Conservation (phyloP, 75 land plant species). For the Chamaecyparis obtusa region DNA sequence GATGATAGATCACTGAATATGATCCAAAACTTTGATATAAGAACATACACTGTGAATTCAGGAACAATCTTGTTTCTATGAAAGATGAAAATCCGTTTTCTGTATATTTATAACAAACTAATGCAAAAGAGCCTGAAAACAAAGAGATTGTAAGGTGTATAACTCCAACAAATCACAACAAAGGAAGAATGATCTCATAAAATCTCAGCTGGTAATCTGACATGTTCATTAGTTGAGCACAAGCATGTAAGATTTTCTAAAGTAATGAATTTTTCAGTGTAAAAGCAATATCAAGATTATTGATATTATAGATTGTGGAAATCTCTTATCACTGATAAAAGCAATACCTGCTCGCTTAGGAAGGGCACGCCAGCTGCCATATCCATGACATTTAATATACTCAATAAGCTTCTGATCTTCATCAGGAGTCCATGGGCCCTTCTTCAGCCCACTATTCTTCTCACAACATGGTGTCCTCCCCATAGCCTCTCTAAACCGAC, state of each 20-base stretch:
- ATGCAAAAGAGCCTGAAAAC: neutral
- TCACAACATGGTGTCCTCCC: slow-evolving; percentile 27
- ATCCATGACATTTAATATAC: slow-evolving; percentile 16
- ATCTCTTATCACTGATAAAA: neutral
- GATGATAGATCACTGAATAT: too few species aligned
- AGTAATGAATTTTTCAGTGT: too few species aligned
- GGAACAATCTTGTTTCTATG: too few species aligned
- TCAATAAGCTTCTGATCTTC: slow-evolving; percentile 23
- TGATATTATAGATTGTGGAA: too few species aligned
- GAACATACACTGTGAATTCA: too few species aligned
- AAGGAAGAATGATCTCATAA: too few species aligned
- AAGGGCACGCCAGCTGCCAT: slow-evolving; percentile 30
- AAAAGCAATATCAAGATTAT: too few species aligned
- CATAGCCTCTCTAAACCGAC: neutral
- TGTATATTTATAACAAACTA: neutral
- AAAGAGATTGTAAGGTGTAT: neutral
- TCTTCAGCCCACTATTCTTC: slow-evolving; percentile 24
- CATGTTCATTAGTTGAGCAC: too few species aligned
- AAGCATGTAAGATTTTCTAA: too few species aligned
- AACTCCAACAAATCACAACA: neutral
- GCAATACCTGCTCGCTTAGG: slow-evolving; percentile 23
- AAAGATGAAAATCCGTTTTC: neutral
- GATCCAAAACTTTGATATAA: too few species aligned
- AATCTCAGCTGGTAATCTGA: too few species aligned
- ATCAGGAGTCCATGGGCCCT: slow-evolving; percentile 26